Evolutionary conservation across 164 flowering plant genomes (phyloP).

Genomic region (Pachysandra terminalis): DNA sequence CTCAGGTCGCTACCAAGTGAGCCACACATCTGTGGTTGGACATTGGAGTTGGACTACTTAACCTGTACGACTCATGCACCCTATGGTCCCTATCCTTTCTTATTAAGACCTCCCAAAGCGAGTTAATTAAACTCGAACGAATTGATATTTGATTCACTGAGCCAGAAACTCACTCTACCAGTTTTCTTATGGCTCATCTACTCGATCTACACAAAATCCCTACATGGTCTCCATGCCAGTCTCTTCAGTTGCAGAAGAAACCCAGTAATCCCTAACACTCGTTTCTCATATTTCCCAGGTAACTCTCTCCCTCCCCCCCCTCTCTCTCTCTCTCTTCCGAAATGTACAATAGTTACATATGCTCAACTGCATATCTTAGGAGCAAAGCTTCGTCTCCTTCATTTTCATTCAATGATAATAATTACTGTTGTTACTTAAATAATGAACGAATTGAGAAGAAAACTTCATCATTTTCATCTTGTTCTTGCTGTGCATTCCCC

Average conservation of each 20-base stretch:
- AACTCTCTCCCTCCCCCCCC: not conserved
- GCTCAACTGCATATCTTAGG: conserved; percentile 42
- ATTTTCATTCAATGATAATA: conserved; percentile 27
- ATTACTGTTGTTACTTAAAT: conserved; percentile 29
- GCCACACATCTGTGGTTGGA: no score
- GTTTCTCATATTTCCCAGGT: conserved; percentile 18
- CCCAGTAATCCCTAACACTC: conserved; percentile 1
- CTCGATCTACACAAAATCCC: not conserved
- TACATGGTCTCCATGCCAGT: conserved; percentile 3
- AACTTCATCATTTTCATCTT: conserved; percentile 8
- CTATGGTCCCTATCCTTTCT: no score
- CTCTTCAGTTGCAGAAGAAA: not conserved
- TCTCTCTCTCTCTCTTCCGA: not conserved
- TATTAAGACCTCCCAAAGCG: no score
- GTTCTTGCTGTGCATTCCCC: conserved; percentile 19
- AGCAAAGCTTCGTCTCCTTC: conserved; percentile 31
- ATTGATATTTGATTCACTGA: no score
- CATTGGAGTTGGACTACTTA: no score
- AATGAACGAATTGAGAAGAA: conserved; percentile 17
- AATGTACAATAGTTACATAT: conserved; percentile 42
- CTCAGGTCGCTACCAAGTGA: no score
- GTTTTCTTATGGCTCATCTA: not conserved
- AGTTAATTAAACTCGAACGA: no score
- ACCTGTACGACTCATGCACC: no score
- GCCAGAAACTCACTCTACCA: not conserved